Evolutionary conservation across 164 flowering plant genomes (phyloP).

Genomic region (Vitis rotundifolia): DNA sequence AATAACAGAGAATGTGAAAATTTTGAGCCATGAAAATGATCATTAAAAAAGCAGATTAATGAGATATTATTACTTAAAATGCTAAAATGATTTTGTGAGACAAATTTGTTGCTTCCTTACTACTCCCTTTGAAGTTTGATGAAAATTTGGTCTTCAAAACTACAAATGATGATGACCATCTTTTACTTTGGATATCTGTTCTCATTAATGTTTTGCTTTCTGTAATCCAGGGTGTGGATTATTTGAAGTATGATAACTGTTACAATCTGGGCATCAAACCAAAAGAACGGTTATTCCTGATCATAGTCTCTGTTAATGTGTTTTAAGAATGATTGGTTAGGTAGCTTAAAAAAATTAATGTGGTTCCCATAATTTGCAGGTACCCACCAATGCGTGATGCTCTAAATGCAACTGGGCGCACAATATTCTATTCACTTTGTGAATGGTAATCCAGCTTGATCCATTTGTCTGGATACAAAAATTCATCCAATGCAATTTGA

Average conservation of each 20-base stretch:
- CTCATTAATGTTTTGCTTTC: neutral
- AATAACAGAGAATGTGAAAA: too few species aligned
- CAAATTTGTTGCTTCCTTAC: too few species aligned
- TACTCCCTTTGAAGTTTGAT: too few species aligned
- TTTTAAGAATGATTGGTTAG: neutral
- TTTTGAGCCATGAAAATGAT: too few species aligned
- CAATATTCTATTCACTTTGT: conserved; percentile 89
- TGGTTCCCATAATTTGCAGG: conserved; percentile 36
- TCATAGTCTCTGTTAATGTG: conserved; percentile 4
- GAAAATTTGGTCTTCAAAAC: too few species aligned
- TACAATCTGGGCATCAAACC: conserved; percentile 84
- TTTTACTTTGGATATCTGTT: neutral
- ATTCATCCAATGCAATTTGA: neutral
- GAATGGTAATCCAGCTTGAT: conserved; percentile 69
- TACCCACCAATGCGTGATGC: conserved; percentile 99
- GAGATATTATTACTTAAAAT: too few species aligned
- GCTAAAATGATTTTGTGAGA: too few species aligned
- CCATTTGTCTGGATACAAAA: neutral
- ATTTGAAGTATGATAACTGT: conserved; percentile 97
- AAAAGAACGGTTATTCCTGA: conserved; percentile 53
- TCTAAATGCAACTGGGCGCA: conserved; percentile 68
- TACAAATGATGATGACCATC: neutral
- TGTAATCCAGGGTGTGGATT: conserved; percentile 76
- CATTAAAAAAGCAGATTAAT: too few species aligned
- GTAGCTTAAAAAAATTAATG: conserved; percentile 5